A percentile compares a stretch with the other conserved stretches of the same genome.
Conservation (phyloP, 1,284 basidiomycete genomes). For the Cryptococcus sp. region DNA sequence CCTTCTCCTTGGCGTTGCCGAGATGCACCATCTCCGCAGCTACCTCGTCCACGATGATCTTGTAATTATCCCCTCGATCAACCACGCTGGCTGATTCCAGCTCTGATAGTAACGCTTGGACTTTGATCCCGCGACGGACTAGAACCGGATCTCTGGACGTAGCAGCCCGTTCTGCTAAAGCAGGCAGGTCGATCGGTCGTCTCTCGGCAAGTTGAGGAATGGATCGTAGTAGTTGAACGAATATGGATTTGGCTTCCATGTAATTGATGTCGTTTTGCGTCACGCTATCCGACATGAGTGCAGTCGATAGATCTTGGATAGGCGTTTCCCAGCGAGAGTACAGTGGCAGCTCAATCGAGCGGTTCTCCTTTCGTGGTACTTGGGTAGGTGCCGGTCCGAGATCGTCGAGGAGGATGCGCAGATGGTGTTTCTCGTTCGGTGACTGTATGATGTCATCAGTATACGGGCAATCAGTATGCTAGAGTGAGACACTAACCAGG, state of each 20-base stretch:
- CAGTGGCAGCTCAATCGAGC: constrained; percentile 84
- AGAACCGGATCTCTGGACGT: constrained; percentile 95
- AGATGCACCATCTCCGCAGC: constrained; percentile 91
- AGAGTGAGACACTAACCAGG: constrained; percentile 62
- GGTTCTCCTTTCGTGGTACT: constrained; percentile 96
- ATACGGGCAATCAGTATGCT: neutral
- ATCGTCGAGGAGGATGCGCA: constrained; percentile 94
- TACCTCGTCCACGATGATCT: constrained; percentile 96
- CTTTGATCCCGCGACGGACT: constrained; percentile 96
- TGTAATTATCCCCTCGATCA: constrained; percentile 78
- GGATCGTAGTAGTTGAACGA: constrained; percentile 95
- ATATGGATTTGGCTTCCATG: constrained; percentile 99
- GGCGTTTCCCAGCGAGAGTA: constrained; percentile 99
- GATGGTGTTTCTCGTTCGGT: constrained; percentile 94
- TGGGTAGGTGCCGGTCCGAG: constrained; percentile 88
- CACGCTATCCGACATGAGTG: constrained; percentile 87
- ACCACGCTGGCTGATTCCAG: constrained; percentile 88
- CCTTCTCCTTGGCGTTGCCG: constrained; percentile 94
- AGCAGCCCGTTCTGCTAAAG: constrained; percentile 89
- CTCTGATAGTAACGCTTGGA: constrained; percentile 97
- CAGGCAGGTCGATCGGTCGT: constrained; percentile 83
- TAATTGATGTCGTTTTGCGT: constrained; percentile 98
- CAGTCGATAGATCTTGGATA: constrained; percentile 93
- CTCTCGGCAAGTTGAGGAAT: constrained; percentile 81
- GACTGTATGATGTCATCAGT: constrained; percentile 60